These are phyloP conservation scores for Myxozyma sirexii DNA, from an alignment of 805 yeast genomes.

Conservation along the genomic window DNA sequence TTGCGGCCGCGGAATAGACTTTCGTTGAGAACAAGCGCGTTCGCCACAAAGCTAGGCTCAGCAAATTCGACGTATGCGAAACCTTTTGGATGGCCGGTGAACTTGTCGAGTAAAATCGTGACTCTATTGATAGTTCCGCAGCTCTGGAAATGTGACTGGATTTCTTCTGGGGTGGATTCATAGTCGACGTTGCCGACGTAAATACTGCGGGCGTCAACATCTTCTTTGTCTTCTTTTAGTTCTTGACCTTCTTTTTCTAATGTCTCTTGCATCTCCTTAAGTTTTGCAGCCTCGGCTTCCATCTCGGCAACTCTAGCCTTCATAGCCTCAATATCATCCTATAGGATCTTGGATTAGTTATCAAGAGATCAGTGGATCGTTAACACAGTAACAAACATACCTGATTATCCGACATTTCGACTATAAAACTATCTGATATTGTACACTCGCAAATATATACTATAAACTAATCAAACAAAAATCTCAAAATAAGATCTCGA, in stretches of 20 bases:
- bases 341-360: neutral
- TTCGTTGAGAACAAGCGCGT: constrained; percentile 69
- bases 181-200: constrained; percentile 87
- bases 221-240: constrained; percentile 55
- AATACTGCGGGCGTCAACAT: constrained; percentile 73
- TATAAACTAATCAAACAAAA: neutral
- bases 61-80: constrained; percentile 80
- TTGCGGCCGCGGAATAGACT: constrained; percentile 67
- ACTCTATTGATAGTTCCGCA: constrained; percentile 79
- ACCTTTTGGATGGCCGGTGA: constrained; percentile 83
- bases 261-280: constrained; percentile 60
- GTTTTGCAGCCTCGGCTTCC: constrained; percentile 64
- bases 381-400: constrained; percentile 2
- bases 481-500: neutral
- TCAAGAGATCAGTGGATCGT: neutral
- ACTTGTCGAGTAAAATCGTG: constrained; percentile 71
- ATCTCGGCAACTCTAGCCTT: constrained; percentile 55
- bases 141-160: constrained; percentile 69
- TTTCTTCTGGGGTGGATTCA: constrained; percentile 73
- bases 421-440: neutral
- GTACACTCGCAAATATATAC: too few relatives aligned
- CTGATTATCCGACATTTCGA: constrained; percentile 21
- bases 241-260: constrained; percentile 49
- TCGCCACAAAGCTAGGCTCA: constrained; percentile 62
- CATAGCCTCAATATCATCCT: constrained; percentile 39